These are phyloP conservation scores for Aspergillus viridinutans DNA, from an alignment of 2,329 filamentous ascomycete genomes.

Conservation along the genomic window DNA sequence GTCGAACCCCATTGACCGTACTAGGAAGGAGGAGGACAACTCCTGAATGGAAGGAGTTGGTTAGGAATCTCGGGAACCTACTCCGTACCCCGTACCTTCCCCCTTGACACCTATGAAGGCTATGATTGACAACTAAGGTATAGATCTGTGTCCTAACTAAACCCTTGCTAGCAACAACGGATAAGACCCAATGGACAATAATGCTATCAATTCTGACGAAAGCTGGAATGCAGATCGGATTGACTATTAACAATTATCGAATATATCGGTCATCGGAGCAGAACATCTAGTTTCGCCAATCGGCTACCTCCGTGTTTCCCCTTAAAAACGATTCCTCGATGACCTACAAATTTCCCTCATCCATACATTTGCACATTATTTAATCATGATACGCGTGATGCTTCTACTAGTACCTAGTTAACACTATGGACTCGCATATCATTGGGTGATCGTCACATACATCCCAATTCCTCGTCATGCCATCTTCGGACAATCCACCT, in stretches of 20 bases:
- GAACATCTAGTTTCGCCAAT: neutral
- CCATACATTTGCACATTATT: neutral
- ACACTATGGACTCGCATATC: neutral
- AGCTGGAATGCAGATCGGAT: neutral
- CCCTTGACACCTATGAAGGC: neutral
- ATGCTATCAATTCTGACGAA: neutral
- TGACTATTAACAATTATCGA: neutral
- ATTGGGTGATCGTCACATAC: neutral
- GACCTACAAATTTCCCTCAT: neutral
- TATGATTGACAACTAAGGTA: neutral
- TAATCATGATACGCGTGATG: neutral
- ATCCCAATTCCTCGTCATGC: conserved; percentile 12
- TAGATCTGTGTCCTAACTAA: neutral
- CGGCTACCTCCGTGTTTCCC: neutral
- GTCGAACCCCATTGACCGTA: conserved; percentile 2
- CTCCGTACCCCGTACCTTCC: neutral
- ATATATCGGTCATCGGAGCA: neutral
- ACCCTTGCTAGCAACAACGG: neutral
- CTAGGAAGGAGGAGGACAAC: conserved; percentile 9
- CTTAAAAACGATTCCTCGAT: neutral
- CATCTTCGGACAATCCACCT: conserved; percentile 12
- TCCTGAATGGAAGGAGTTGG: neutral
- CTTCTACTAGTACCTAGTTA: neutral
- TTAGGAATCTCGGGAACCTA: neutral
- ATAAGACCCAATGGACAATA: neutral